These are phyloP conservation scores for Takashimella koratensis DNA, from an alignment of 1,284 basidiomycete genomes.

Conservation along the genomic window DNA sequence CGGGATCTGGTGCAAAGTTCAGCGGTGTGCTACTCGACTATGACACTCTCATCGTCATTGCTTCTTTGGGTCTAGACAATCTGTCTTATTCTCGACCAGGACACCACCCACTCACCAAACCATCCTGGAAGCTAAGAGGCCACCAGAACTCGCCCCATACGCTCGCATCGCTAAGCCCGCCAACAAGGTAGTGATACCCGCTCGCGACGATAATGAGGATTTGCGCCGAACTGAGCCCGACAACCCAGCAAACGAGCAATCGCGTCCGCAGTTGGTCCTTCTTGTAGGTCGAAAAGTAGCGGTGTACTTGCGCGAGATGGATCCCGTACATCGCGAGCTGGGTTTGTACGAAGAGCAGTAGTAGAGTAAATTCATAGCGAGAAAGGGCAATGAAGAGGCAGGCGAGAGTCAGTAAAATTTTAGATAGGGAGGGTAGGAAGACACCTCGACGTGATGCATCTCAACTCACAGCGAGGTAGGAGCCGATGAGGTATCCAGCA, in stretches of 20 bases:
- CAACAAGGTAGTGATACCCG: constrained; percentile 29
- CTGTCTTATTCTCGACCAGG: too few relatives aligned
- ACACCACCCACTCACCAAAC: constrained; percentile 31
- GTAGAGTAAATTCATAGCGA: not conserved
- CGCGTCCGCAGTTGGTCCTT: constrained; percentile 12
- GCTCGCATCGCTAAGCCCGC: constrained; percentile 14
- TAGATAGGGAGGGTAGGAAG: too few relatives aligned
- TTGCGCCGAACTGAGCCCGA: constrained; percentile 22
- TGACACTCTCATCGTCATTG: too few relatives aligned
- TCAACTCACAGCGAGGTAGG: constrained; percentile 27
- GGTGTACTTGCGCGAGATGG: constrained; percentile 27
- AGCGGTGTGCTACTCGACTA: too few relatives aligned
- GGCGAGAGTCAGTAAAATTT: too few relatives aligned
- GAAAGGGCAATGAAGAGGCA: too few relatives aligned
- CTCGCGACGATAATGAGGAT: constrained; percentile 29
- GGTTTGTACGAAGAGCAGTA: too few relatives aligned
- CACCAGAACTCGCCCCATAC: constrained; percentile 39
- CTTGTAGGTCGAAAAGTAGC: constrained; percentile 22
- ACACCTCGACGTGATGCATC: too few relatives aligned
- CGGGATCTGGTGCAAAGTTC: too few relatives aligned
- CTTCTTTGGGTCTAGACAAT: too few relatives aligned
- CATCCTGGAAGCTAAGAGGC: constrained; percentile 37
- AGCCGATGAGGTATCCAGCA: constrained; percentile 35
- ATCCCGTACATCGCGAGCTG: constrained; percentile 29
- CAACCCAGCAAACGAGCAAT: constrained; percentile 29